These are phyloP conservation scores for Leptographium radiaticola DNA, from an alignment of 2,329 filamentous ascomycete species.

Conservation along the genomic window DNA sequence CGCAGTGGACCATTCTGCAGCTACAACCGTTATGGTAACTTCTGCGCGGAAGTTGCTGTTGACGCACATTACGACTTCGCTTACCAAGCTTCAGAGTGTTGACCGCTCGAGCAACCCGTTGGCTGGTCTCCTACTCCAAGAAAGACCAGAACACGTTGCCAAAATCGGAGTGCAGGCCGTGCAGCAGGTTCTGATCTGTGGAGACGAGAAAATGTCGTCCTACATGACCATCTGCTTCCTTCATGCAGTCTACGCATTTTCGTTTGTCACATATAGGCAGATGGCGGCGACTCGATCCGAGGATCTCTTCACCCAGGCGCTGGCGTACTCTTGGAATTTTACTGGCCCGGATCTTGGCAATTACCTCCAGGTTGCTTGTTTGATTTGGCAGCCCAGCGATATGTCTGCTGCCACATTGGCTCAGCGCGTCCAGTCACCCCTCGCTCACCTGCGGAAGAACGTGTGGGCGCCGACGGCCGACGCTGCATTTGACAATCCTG, in stretches of 20 bases:
- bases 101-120: constrained; percentile 24
- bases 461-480: constrained; percentile 16
- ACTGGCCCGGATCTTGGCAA: constrained; percentile 20
- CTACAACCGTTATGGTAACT: constrained; percentile 22
- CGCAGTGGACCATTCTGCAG: neutral
- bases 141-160: constrained; percentile 26
- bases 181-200: constrained; percentile 23
- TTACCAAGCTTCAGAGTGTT: constrained; percentile 27
- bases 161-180: constrained; percentile 28
- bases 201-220: constrained; percentile 23
- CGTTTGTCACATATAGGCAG: constrained; percentile 28
- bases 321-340: constrained; percentile 30
- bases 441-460: constrained; percentile 6
- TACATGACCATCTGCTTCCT: constrained; percentile 36
- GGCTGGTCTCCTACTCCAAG: constrained; percentile 24
- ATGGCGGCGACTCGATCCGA: constrained; percentile 22
- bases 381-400: constrained; percentile 34
- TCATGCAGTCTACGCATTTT: constrained; percentile 38
- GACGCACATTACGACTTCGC: constrained; percentile 31
- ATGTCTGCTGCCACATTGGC: constrained; percentile 19
- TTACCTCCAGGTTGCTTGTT: constrained; percentile 30
- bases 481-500: constrained; percentile 18
- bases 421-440: constrained; percentile 15
- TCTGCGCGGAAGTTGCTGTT: constrained; percentile 32
- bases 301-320: constrained; percentile 32